Evolutionary conservation across 371 early-diverging fungal species (phyloP).

Genomic region (Mucor piriformis): DNA sequence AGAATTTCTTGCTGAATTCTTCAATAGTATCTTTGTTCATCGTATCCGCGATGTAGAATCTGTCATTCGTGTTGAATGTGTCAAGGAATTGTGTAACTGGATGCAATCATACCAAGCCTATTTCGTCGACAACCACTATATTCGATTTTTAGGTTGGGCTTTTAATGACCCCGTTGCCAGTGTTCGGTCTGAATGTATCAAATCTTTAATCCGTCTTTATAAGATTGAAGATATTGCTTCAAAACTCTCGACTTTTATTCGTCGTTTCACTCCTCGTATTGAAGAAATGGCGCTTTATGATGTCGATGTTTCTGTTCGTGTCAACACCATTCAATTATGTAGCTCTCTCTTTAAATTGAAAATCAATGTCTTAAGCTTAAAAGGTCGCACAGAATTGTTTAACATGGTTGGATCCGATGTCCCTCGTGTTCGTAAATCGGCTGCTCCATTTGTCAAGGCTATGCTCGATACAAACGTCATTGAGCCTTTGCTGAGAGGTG

Average conservation of each 20-base stretch:
- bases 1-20: slow-evolving; percentile 61
- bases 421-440: slow-evolving; percentile 48
- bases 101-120: slow-evolving; percentile 66
- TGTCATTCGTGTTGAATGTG: slow-evolving; percentile 82
- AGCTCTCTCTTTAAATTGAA: slow-evolving; percentile 38
- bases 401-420: slow-evolving; percentile 41
- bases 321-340: slow-evolving; percentile 66
- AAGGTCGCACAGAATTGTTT: slow-evolving; percentile 34
- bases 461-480: slow-evolving; percentile 50
- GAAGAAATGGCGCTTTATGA: slow-evolving; percentile 87
- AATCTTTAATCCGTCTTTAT: slow-evolving; percentile 57
- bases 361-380: slow-evolving; percentile 46
- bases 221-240: slow-evolving; percentile 50
- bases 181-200: slow-evolving; percentile 70
- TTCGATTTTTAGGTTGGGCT: slow-evolving; percentile 87
- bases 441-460: slow-evolving; percentile 55
- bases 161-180: slow-evolving; percentile 74
- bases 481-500: slow-evolving; percentile 43
- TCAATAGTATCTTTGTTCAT: slow-evolving; percentile 84
- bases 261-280: slow-evolving; percentile 74
- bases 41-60: slow-evolving; percentile 90
- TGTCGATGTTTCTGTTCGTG: slow-evolving; percentile 65
- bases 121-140: slow-evolving; percentile 74
- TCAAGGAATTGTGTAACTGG: slow-evolving; percentile 81
- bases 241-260: slow-evolving; percentile 70